phyloP scores from a whole-genome alignment of 495 filamentous ascomycete genomes.

The Xanthoparmelia taractica region DNA sequence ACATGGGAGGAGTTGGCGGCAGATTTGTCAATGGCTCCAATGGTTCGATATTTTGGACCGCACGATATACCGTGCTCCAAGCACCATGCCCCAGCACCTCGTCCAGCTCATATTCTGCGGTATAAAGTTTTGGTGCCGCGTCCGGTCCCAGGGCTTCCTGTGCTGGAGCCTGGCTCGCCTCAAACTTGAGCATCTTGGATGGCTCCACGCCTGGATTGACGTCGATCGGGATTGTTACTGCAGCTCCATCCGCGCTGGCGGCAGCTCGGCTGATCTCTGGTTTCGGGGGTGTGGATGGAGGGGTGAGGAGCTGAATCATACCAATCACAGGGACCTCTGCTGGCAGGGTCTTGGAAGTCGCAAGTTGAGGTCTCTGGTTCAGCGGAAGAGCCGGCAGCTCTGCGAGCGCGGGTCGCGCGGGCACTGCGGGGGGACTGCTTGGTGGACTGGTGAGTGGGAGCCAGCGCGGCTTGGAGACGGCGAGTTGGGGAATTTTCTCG shows the following conservation, averaged over 20 bases:
- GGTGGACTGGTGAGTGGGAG: conserved; percentile 8
- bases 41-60: conserved; percentile 20
- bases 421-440: neutral
- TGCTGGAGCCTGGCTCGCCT: neutral
- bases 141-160: neutral
- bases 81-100: conserved; percentile 47
- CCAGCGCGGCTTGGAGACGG: conserved; percentile 2
- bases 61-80: conserved; percentile 57
- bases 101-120: conserved; percentile 13
- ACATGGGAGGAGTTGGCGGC: conserved; percentile 41
- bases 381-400: conserved; percentile 9
- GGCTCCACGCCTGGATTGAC: neutral
- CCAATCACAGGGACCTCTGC: neutral
- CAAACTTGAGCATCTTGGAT: neutral
- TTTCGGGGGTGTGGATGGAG: conserved; percentile 11
- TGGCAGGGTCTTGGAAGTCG: conserved; percentile 5
- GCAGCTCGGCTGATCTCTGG: neutral
- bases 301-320: conserved; percentile 7
- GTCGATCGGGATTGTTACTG: neutral
- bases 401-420: conserved; percentile 9
- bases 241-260: conserved; percentile 5
- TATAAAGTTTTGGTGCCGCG: conserved; percentile 14
- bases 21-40: conserved; percentile 29
- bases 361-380: conserved; percentile 4
- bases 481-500: neutral